Evolutionary conservation across 805 yeast genomes (phyloP).

Genomic region (Wickerhamiella alocasiicola): DNA sequence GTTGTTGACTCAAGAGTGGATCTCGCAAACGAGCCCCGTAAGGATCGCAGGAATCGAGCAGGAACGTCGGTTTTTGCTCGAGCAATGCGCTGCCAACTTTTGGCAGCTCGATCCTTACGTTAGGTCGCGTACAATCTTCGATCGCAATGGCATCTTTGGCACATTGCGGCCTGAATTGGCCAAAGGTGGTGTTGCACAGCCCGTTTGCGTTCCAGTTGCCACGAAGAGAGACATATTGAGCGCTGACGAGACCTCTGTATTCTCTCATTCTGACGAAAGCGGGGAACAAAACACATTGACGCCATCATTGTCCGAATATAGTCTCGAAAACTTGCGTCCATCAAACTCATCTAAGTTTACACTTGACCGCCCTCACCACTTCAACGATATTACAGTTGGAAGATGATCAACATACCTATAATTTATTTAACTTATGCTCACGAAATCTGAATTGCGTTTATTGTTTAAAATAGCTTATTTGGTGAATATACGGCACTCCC

Average conservation of each 20-base stretch:
- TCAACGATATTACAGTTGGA: too few relatives aligned
- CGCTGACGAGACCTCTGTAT: too few relatives aligned
- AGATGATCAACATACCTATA: too few relatives aligned
- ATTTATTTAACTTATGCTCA: too few relatives aligned
- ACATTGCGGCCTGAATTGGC: conserved; percentile 21
- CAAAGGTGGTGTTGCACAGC: conserved; percentile 21
- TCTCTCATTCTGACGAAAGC: background rate
- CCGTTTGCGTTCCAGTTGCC: conserved; percentile 7
- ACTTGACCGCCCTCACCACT: too few relatives aligned
- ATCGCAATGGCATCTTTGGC: conserved; percentile 58
- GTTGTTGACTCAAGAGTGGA: conserved; percentile 64
- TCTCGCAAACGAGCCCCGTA: conserved; percentile 38
- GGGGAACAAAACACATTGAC: background rate
- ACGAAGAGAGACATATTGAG: background rate
- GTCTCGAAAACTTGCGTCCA: too few relatives aligned
- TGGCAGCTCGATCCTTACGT: conserved; percentile 64
- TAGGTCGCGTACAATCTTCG: conserved; percentile 67
- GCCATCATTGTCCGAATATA: too few relatives aligned
- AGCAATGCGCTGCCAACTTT: conserved; percentile 49
- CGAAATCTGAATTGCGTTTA: too few relatives aligned
- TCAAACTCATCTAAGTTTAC: too few relatives aligned
- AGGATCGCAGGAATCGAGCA: conserved; percentile 40
- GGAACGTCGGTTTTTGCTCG: conserved; percentile 33
- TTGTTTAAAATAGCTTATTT: too few relatives aligned
- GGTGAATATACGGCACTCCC: too few relatives aligned